Evolutionary conservation across 2,329 filamentous ascomycete genomes (phyloP).

Genomic region (Dendrostoma leiphaemia): DNA sequence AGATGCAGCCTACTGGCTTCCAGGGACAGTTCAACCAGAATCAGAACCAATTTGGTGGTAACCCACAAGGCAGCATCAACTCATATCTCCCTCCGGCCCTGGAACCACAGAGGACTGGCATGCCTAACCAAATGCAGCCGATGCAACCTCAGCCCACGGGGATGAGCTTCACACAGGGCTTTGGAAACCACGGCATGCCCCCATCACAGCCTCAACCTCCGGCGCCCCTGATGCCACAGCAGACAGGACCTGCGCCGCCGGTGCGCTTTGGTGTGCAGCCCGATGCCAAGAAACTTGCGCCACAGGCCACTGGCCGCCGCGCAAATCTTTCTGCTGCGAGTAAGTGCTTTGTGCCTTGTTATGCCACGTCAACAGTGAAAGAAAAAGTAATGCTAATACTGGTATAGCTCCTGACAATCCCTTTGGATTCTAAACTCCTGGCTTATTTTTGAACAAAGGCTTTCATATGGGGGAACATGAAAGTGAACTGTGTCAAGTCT

Average conservation of each 20-base stretch:
- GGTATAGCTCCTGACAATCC: constrained; percentile 50
- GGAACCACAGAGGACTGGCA: constrained; percentile 58
- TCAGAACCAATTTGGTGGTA: constrained; percentile 42
- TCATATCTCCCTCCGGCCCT: constrained; percentile 57
- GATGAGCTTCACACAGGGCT: constrained; percentile 45
- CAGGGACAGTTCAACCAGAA: constrained; percentile 33
- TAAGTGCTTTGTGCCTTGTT: constrained; percentile 56
- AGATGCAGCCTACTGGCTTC: constrained; percentile 66
- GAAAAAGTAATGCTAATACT: constrained; percentile 19
- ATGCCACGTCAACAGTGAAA: neutral
- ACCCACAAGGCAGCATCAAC: constrained; percentile 47
- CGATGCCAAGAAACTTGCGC: constrained; percentile 71
- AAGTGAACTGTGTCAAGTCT: no score
- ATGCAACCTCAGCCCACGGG: constrained; percentile 49
- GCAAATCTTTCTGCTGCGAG: constrained; percentile 94
- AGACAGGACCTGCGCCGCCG: constrained; percentile 81
- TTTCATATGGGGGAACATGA: neutral
- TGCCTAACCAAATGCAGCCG: constrained; percentile 35
- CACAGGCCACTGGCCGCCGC: constrained; percentile 84
- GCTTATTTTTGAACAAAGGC: neutral
- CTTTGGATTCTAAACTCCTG: constrained; percentile 45
- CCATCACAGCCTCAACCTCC: constrained; percentile 56
- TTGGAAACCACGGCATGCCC: constrained; percentile 38
- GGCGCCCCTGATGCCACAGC: constrained; percentile 69
- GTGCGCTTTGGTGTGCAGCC: constrained; percentile 81